Conservation (phyloP, 1,284 basidiomycete genomes). For the Paramarasmius palmivorus region DNA sequence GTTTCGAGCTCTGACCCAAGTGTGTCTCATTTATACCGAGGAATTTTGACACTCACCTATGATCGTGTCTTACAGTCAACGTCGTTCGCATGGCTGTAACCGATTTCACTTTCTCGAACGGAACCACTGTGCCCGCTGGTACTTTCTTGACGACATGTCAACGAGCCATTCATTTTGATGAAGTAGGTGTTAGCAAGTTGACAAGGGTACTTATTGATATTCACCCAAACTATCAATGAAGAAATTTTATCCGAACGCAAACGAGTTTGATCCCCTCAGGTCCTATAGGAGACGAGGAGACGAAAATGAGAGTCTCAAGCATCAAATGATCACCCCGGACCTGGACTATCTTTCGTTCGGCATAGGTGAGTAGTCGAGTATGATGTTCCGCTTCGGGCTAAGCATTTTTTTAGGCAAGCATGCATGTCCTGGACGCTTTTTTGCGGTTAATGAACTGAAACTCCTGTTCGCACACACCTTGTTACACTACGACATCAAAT, state of each 20-base stretch:
- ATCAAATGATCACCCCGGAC: slow-evolving; percentile 23
- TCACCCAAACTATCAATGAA: background rate
- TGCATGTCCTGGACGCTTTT: background rate
- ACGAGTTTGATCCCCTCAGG: slow-evolving; percentile 21
- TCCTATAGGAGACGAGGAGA: slow-evolving; percentile 14
- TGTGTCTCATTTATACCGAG: slow-evolving; percentile 11
- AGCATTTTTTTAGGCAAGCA: too few relatives aligned
- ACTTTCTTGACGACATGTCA: slow-evolving; percentile 12
- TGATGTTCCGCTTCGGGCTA: too few relatives aligned
- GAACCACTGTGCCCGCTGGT: slow-evolving; percentile 19
- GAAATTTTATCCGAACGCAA: slow-evolving; percentile 15
- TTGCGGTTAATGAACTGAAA: background rate
- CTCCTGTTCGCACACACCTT: background rate
- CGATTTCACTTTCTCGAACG: slow-evolving; percentile 23
- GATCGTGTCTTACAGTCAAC: slow-evolving; percentile 9
- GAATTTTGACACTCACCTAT: background rate
- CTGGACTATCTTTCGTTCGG: slow-evolving; percentile 29
- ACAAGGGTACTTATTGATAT: background rate
- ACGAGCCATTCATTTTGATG: slow-evolving; percentile 17
- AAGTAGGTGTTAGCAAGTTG: background rate
- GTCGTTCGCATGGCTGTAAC: slow-evolving; percentile 14
- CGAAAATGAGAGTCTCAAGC: slow-evolving; percentile 10
- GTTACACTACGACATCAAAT: background rate
- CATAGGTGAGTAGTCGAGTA: slow-evolving; percentile 19
- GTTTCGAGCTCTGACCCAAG: slow-evolving; percentile 22